Base-by-base conservation (phyloP, 2,329 filamentous ascomycete genomes). In the Colletotrichum somersetense region DNA sequence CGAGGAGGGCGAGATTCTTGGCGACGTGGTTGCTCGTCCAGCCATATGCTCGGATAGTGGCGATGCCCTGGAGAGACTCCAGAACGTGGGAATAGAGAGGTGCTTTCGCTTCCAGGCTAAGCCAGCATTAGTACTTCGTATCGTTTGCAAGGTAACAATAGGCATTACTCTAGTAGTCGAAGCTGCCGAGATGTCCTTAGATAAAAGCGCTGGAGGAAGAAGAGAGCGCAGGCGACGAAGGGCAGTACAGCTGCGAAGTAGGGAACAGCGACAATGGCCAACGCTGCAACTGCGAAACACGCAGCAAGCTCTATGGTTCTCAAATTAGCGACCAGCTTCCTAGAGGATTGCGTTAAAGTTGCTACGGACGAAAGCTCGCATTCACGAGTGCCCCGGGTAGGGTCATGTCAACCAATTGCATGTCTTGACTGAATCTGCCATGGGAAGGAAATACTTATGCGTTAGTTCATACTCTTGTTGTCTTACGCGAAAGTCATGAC, bases 161-260 rank as follows among this genome's bases (percentile, higher is more conserved):
- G 23, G 57, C 23, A 59, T 59, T 59, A 46, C 40, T 89, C 87
- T 5, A 89, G 79, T 33, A 87, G 81, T 63, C 88, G 83, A 7
- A 89, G 77, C 67, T 89, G 87, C 8, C 86, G 85, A 0, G 86
- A 88, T 1, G 87, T 89, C 5, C 84, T 81, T n/a, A 89, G 80
- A 72, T 89, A 89, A 73, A 86, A 83, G 55, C 84, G 83, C 68
- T 88, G 87, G 20, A 88, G 81, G 5, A 83, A 69, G 67, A 84
- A 85, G 18, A 86, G 75, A 2, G 82, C 77, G 12, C 81, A 70
- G 33, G 85, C 75, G 2, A 84, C 79, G 1, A 84, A 69, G 0
- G 85, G 85, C 62, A 86, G 80, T 5, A 80, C 80, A 4, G 82
- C 81, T 1, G 81, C 83, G 1, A 83, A 82, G 73, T 85, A 87